phyloP scores from a whole-genome alignment of 2,329 filamentous ascomycete species.

The Calonectria pseudoturangicola region DNA sequence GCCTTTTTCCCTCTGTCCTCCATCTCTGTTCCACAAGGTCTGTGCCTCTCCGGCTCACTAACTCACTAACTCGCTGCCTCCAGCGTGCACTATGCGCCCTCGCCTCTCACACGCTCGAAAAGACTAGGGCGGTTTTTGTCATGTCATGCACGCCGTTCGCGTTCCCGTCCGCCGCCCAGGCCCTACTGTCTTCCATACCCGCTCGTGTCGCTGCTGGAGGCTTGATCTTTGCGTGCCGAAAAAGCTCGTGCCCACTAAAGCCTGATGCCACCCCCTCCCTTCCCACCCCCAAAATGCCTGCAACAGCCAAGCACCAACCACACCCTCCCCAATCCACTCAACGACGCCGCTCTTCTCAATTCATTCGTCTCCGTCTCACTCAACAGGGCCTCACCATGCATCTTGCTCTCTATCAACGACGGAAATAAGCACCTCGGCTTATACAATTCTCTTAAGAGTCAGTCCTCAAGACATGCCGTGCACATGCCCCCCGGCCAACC shows the following conservation, averaged over 20 bases:
- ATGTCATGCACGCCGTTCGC: conserved; percentile 41
- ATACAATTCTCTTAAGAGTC: neutral
- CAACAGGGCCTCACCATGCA: conserved; percentile 5
- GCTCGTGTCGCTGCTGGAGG: conserved; percentile 31
- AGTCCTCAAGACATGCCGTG: conserved; percentile 1
- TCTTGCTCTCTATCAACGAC: neutral
- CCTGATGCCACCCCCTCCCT: neutral
- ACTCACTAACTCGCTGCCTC: conserved; percentile 11
- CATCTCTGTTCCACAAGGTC: conserved; percentile 32
- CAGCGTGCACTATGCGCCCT: neutral
- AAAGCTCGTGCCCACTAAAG: conserved; percentile 21
- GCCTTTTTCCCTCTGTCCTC: conserved; percentile 15
- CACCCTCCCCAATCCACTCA: conserved; percentile 4
- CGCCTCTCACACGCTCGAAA: neutral
- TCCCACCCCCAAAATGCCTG: conserved; percentile 4
- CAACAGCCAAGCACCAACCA: neutral
- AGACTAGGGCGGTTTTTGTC: conserved; percentile 31
- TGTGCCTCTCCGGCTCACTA: conserved; percentile 34
- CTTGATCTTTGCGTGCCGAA: conserved; percentile 33
- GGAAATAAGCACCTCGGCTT: conserved; percentile 8
- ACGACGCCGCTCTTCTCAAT: conserved; percentile 21
- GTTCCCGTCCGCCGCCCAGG: conserved; percentile 24
- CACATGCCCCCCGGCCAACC: conserved; percentile 28
- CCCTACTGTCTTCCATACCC: neutral
- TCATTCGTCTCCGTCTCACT: conserved; percentile 23